Evolutionary conservation across 179 eudicot species (phyloP).

Genomic region (Silene coronaria): DNA sequence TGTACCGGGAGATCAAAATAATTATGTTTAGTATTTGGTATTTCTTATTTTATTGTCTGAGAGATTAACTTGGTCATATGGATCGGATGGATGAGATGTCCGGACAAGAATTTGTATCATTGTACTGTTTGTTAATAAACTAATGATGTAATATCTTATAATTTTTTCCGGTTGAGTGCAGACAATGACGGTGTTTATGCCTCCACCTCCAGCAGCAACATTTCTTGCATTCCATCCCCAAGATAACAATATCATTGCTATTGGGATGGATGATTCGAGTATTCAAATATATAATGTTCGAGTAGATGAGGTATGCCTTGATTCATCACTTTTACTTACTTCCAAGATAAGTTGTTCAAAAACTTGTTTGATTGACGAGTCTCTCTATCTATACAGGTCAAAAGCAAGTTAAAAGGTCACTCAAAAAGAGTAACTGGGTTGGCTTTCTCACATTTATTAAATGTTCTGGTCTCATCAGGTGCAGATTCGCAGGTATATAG

Average conservation of each 20-base stretch:
- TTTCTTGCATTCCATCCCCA: slow-evolving; percentile 97
- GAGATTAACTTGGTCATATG: no score
- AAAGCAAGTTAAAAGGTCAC: slow-evolving; percentile 95
- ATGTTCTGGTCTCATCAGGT: slow-evolving; percentile 85
- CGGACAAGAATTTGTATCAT: not conserved
- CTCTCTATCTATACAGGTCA: slow-evolving; percentile 49
- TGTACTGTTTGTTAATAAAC: not conserved
- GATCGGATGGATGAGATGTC: no score
- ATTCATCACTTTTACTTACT: not conserved
- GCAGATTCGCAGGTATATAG: slow-evolving; percentile 87
- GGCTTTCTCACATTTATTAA: slow-evolving; percentile 76
- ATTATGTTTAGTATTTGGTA: no score
- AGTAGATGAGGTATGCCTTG: slow-evolving; percentile 69
- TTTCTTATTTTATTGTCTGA: no score
- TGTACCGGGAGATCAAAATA: no score
- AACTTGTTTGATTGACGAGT: not conserved
- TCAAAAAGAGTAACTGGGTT: slow-evolving; percentile 89
- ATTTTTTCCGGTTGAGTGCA: slow-evolving; percentile 31
- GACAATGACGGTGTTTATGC: slow-evolving; percentile 98
- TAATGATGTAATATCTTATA: not conserved
- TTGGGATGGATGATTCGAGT: slow-evolving; percentile 96
- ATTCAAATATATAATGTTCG: slow-evolving; percentile 94
- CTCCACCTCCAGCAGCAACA: slow-evolving; percentile 96
- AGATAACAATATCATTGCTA: slow-evolving; percentile 88
- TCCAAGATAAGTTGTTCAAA: not conserved